Evolutionary conservation across 78 protist genomes (phyloP).

Genomic region (Goniomonas avonlea): DNA sequence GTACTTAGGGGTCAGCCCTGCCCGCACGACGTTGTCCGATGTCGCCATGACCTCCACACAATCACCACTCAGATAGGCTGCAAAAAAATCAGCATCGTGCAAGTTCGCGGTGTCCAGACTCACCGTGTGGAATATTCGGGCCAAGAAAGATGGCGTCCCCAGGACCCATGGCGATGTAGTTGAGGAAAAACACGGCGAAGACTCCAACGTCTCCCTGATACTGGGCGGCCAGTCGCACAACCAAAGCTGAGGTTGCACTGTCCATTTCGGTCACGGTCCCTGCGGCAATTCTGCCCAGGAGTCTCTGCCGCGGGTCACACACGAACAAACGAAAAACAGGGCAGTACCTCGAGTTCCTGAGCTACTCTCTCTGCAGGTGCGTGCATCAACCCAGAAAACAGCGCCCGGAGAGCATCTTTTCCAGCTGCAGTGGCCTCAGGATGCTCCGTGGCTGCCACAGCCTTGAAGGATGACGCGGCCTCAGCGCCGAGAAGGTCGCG

Average conservation of each 20-base stretch:
- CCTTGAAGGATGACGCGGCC: not conserved
- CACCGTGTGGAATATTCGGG: not conserved
- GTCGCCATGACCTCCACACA: constrained; percentile 80
- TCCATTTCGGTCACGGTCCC: too few relatives aligned
- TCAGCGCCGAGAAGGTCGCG: constrained; percentile 27
- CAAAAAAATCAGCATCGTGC: not conserved
- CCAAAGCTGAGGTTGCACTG: too few relatives aligned
- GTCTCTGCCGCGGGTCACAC: too few relatives aligned
- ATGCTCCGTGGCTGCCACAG: not conserved
- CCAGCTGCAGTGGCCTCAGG: not conserved
- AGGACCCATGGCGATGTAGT: constrained; percentile 55
- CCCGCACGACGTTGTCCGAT: constrained; percentile 96
- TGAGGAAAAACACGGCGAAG: constrained; percentile 79
- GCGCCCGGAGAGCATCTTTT: not conserved
- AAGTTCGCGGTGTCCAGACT: not conserved
- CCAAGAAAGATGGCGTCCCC: constrained; percentile 31
- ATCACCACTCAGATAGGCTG: not conserved
- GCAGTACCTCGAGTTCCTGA: not conserved
- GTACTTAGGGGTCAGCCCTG: constrained; percentile 94
- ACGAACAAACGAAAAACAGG: not conserved
- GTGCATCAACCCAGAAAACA: constrained; percentile 4
- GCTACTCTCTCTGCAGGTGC: not conserved
- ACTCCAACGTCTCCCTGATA: constrained; percentile 88
- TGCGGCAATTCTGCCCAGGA: too few relatives aligned
- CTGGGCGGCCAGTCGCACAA: constrained; percentile 20